phyloP scores from a whole-genome alignment of 257 asterid genomes.

The Lithospermum erythrorhizon region DNA sequence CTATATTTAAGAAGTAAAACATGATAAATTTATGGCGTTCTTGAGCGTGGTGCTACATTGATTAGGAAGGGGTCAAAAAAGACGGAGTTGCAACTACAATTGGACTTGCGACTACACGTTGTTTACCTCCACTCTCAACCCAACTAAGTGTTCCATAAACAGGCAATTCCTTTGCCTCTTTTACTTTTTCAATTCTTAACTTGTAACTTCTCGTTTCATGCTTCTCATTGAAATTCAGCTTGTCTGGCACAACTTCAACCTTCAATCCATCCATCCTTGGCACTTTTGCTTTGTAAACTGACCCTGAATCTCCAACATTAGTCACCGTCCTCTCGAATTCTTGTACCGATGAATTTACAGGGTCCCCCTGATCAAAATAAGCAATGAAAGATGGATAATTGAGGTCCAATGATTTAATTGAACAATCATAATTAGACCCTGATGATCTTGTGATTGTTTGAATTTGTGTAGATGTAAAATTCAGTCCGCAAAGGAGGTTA shows the following conservation, averaged over 20 bases:
- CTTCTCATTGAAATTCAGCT: conserved; percentile 32
- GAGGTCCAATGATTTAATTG: conserved; percentile 46
- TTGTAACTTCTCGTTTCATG: conserved; percentile 49
- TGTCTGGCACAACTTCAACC: conserved; percentile 43
- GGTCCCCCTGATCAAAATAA: conserved; percentile 15
- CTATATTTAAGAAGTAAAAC: too few species aligned
- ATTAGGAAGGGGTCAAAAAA: too few species aligned
- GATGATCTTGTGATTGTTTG: conserved; percentile 34
- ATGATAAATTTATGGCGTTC: too few species aligned
- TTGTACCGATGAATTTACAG: conserved; percentile 7
- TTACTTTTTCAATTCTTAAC: conserved; percentile 33
- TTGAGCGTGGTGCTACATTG: too few species aligned
- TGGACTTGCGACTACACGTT: conserved; percentile 43
- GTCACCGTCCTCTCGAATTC: conserved; percentile 54
- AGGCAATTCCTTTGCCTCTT: conserved; percentile 9
- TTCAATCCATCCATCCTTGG: conserved; percentile 27
- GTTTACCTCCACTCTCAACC: conserved; percentile 38
- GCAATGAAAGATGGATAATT: conserved; percentile 73
- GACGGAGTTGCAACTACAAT: conserved; percentile 28
- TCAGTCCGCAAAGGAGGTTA: conserved; percentile 40
- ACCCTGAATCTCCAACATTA: conserved; percentile 33
- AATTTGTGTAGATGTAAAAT: conserved; percentile 32
- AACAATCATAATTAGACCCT: conserved; percentile 23
- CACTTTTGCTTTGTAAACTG: conserved; percentile 30
- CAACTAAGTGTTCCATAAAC: conserved; percentile 46